Evolutionary conservation across 176 grass and related monocot genomes (phyloP).

Genomic region (Musa beccarii): DNA sequence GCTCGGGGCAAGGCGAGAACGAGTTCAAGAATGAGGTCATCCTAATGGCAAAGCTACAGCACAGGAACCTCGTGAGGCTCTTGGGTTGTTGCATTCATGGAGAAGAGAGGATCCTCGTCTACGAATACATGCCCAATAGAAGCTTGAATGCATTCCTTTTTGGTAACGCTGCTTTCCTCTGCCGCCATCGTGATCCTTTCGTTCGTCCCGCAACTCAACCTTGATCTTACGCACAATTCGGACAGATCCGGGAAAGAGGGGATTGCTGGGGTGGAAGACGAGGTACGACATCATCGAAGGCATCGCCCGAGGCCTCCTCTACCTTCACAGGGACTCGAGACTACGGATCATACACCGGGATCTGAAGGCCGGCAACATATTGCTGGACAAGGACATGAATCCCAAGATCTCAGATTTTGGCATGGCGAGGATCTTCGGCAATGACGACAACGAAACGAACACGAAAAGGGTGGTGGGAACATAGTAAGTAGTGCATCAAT

Average conservation of each 20-base stretch:
- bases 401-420: conserved; percentile 22
- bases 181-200: too few relatives aligned
- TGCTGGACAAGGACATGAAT: conserved; percentile 9
- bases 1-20: conserved; percentile 29
- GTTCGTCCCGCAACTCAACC: not conserved
- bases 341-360: conserved; percentile 16
- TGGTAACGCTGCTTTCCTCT: conserved; percentile 15
- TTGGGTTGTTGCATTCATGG: conserved; percentile 32
- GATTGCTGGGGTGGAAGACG: conserved; percentile 32
- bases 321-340: conserved; percentile 34
- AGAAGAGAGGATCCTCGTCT: conserved; percentile 29
- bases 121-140: conserved; percentile 36
- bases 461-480: conserved; percentile 10
- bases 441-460: conserved; percentile 8
- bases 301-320: conserved; percentile 33
- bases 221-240: not conserved
- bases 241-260: conserved; percentile 27
- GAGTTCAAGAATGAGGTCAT: conserved; percentile 46
- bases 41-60: conserved; percentile 36
- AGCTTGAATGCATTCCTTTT: conserved; percentile 40
- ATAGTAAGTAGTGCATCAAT: not conserved
- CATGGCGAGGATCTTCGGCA: conserved; percentile 16
- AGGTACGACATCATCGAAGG: conserved; percentile 41
- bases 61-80: conserved; percentile 37
- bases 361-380: conserved; percentile 16